Evolutionary conservation across 2,329 filamentous ascomycete species (phyloP).

Genomic region (Scortechinia acanthostroma): DNA sequence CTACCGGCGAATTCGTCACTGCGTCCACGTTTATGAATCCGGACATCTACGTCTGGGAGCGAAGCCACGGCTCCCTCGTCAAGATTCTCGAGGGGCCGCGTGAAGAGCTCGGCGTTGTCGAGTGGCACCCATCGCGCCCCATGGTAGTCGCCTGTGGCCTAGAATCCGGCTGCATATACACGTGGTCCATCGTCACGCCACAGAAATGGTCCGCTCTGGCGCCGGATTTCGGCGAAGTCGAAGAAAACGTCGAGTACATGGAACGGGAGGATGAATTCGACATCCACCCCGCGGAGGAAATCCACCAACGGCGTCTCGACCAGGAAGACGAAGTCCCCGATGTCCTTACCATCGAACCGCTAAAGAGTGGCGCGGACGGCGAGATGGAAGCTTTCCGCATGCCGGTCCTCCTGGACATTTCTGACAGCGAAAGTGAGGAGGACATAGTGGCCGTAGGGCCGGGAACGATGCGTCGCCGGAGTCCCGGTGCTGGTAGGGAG

Average conservation of each 20-base stretch:
- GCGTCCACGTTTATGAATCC: constrained; percentile 98
- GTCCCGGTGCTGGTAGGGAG: constrained; percentile 47
- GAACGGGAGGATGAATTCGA: constrained; percentile 97
- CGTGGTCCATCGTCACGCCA: constrained; percentile 90
- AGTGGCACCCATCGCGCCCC: constrained; percentile 88
- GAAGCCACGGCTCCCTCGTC: constrained; percentile 83
- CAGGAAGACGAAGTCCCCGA: constrained; percentile 81
- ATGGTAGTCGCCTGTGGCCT: constrained; percentile 85
- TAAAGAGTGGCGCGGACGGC: constrained; percentile 30
- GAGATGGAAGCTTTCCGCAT: constrained; percentile 66
- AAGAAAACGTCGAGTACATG: constrained; percentile 95
- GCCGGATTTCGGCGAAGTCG: constrained; percentile 92
- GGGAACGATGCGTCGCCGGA: constrained; percentile 82
- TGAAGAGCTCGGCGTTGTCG: constrained; percentile 90
- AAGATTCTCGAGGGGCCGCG: constrained; percentile 96
- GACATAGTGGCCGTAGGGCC: constrained; percentile 65
- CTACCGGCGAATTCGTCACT: constrained; percentile 89
- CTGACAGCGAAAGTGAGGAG: constrained; percentile 91
- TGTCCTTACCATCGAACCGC: constrained; percentile 40
- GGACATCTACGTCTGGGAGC: constrained; percentile 97
- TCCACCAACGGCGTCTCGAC: constrained; percentile 83
- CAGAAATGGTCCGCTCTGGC: constrained; percentile 96
- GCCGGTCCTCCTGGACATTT: constrained; percentile 87
- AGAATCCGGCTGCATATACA: constrained; percentile 86
- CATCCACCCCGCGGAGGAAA: constrained; percentile 88